Evolutionary conservation across 495 filamentous ascomycete genomes (phyloP).

Genomic region (Lophiotrema nucula): DNA sequence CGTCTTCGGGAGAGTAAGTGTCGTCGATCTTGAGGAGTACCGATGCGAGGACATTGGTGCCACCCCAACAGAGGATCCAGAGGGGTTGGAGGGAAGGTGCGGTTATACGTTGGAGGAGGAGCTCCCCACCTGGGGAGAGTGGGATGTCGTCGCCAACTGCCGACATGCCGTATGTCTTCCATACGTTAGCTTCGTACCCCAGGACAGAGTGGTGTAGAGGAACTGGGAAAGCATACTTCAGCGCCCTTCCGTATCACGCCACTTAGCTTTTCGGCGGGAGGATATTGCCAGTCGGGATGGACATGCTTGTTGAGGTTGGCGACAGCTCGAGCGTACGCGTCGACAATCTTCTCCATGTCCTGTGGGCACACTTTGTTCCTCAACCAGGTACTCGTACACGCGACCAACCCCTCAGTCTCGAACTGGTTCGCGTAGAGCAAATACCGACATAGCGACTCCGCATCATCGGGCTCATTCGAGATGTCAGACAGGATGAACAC

Average conservation of each 20-base stretch:
- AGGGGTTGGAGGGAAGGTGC: constrained; percentile 42
- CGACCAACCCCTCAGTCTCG: constrained; percentile 45
- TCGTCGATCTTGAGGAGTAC: constrained; percentile 42
- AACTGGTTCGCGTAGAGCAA: constrained; percentile 48
- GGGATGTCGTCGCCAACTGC: constrained; percentile 24
- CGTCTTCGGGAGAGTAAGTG: constrained; percentile 36
- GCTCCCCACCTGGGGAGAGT: constrained; percentile 36
- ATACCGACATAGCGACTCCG: constrained; percentile 46
- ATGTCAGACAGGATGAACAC: constrained; percentile 50
- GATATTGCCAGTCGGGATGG: constrained; percentile 41
- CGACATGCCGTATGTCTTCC: constrained; percentile 28
- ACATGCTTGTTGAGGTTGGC: constrained; percentile 47
- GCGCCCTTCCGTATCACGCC: constrained; percentile 39
- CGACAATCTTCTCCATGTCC: constrained; percentile 45
- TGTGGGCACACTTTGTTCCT: constrained; percentile 34
- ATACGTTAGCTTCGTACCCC: background rate
- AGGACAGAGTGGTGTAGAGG: too few relatives aligned
- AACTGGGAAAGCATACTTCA: constrained; percentile 22
- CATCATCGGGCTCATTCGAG: constrained; percentile 49
- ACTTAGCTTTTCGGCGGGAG: constrained; percentile 37
- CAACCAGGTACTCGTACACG: constrained; percentile 47
- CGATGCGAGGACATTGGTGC: constrained; percentile 49
- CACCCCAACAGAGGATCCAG: constrained; percentile 51
- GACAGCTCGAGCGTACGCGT: constrained; percentile 45
- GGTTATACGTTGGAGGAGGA: constrained; percentile 41